Base-by-base conservation (phyloP, 345 rosid genomes). In the Garcia nutans region DNA sequence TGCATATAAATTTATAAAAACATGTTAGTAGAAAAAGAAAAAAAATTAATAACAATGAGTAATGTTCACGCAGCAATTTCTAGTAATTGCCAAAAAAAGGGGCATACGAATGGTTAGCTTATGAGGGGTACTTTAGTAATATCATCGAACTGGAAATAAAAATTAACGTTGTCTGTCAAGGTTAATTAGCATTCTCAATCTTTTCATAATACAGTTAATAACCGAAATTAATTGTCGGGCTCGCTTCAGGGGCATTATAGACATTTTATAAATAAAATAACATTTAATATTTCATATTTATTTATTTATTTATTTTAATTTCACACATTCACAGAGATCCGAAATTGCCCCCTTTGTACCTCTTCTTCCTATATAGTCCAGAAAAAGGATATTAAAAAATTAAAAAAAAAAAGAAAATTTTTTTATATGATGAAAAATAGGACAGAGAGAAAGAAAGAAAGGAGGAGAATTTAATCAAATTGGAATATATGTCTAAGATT, bases 301-400 rank as follows among this genome's bases (percentile, higher is more conserved):
- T 62, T 23, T 37, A 37, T 37, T 37, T 37, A 37, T 45, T 44
- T 67, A 8, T 76, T 76, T 71, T 78, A 19, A 73, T 79, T 82
- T 84, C 86, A 77, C 65, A 19, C 28, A 6, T 73, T 71, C 16
- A 0, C 63, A 76, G 72, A 81, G 84, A 87, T 87, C 87, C 86
- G 83, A 83, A 88, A 86, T 76, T 54, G 82, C 74, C 41, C 41
- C 5, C 41, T 3, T 37, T 37, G 41, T 37, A 37, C 68, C 80
- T 76, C 79, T 64, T 26, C 75, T 75, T 69, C 73, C 77, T 6
- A 13, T 16, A 26, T 62, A 33, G 37, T 84, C 78, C 82, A 78
- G 84, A 76, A 80, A 79, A 72, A 65, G 49, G 56, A 80, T 78
- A 72, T 19, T 50, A 45, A 77, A 57, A 66, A 56, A 73, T 42